A percentile compares a stretch with the other conserved stretches of the same genome.
phyloP scores from a whole-genome alignment of 129 eudicot genomes.

The Lactuca sativa region DNA sequence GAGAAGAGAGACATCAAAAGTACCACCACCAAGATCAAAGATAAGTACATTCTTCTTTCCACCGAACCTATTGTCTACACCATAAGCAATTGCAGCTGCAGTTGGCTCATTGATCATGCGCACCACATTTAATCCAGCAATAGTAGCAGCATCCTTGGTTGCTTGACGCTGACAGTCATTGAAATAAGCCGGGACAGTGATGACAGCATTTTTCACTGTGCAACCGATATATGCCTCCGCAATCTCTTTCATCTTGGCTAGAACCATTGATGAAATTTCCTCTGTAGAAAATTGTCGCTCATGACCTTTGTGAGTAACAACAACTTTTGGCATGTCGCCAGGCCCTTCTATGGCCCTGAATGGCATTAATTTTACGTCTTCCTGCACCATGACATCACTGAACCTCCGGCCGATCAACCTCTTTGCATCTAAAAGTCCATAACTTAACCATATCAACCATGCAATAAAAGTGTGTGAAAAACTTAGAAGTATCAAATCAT shows the following conservation, averaged over 20 bases:
- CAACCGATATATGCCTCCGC: slow-evolving; percentile 28
- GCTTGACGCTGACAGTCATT: slow-evolving; percentile 33
- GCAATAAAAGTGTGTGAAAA: too few relatives aligned
- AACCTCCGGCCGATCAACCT: slow-evolving; percentile 36
- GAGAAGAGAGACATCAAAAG: slow-evolving; percentile 8
- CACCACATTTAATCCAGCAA: slow-evolving; percentile 16
- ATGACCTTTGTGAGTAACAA: slow-evolving; percentile 11
- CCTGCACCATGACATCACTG: slow-evolving; percentile 24
- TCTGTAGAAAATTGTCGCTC: slow-evolving; percentile 6
- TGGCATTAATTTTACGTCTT: slow-evolving; percentile 15
- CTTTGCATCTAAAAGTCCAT: slow-evolving; percentile 25
- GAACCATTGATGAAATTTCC: slow-evolving; percentile 34
- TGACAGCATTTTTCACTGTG: slow-evolving; percentile 27
- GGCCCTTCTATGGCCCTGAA: background rate
- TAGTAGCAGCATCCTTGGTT: slow-evolving; percentile 35
- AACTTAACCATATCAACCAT: too few relatives aligned
- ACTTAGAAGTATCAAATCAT: background rate
- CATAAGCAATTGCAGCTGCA: slow-evolving; percentile 38
- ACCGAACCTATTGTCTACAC: slow-evolving; percentile 17
- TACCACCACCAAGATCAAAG: too few relatives aligned
- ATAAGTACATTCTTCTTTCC: slow-evolving; percentile 6
- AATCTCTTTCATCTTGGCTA: slow-evolving; percentile 29
- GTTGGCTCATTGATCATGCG: slow-evolving; percentile 19
- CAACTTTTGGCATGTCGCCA: slow-evolving; percentile 5
- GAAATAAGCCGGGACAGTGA: slow-evolving; percentile 37